phyloP scores from a whole-genome alignment of 1,284 basidiomycete species.

The Apiotrichum sp. region DNA sequence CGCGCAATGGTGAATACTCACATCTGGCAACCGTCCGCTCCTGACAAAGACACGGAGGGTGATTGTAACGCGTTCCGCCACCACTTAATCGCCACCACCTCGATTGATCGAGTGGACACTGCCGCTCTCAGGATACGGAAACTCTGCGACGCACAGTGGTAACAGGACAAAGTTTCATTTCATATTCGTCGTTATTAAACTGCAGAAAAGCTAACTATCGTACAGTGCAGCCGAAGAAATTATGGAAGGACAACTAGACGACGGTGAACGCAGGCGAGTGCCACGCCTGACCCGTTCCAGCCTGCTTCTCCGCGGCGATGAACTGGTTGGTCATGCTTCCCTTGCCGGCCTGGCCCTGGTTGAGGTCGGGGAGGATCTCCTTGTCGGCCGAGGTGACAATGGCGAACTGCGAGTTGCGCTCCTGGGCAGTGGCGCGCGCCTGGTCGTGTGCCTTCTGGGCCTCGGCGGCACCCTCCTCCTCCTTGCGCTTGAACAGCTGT shows the following conservation, averaged over 20 bases:
- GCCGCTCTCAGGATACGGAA: no score
- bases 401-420: slow-evolving; percentile 5
- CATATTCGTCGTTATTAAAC: no score
- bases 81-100: no score
- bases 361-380: slow-evolving; percentile 33
- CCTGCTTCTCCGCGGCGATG: slow-evolving; percentile 36
- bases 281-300: slow-evolving; percentile 34
- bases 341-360: slow-evolving; percentile 10
- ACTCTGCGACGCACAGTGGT: no score
- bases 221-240: no score
- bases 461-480: slow-evolving; percentile 43
- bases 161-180: no score
- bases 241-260: background rate
- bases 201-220: no score
- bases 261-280: slow-evolving; percentile 41
- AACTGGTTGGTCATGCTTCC: slow-evolving; percentile 26
- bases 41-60: no score
- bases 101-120: no score
- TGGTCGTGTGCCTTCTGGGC: slow-evolving; percentile 18
- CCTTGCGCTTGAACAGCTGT: slow-evolving; percentile 54
- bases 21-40: no score
- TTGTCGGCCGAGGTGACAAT: slow-evolving; percentile 13
- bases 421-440: background rate
- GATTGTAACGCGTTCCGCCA: no score
- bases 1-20: no score